A percentile compares a stretch with the other conserved stretches of the same genome.
phyloP scores from a whole-genome alignment of 2,329 filamentous ascomycete genomes.

The Hymenoscyphus infarciens region DNA sequence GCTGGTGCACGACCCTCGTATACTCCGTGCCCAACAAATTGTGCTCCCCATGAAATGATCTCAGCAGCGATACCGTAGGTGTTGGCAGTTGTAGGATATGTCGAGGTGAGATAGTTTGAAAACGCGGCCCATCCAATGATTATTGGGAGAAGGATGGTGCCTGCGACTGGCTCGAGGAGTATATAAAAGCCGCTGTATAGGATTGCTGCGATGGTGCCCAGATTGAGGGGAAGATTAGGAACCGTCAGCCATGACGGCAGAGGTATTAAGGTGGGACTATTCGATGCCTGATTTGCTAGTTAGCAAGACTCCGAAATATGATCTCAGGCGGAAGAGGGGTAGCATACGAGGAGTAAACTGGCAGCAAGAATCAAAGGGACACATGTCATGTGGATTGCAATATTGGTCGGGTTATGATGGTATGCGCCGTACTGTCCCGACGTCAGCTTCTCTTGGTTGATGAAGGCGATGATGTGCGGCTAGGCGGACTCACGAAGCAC shows the following conservation, averaged over 20 bases:
- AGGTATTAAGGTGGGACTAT: slow-evolving; percentile 59
- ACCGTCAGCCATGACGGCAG: slow-evolving; percentile 64
- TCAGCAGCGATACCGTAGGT: slow-evolving; percentile 63
- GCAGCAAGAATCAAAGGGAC: slow-evolving; percentile 74
- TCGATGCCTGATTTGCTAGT: slow-evolving; percentile 49
- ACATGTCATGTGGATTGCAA: slow-evolving; percentile 75
- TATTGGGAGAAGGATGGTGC: slow-evolving; percentile 69
- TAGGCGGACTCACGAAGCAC: slow-evolving; percentile 62
- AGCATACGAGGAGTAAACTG: slow-evolving; percentile 65
- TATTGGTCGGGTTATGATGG: slow-evolving; percentile 73
- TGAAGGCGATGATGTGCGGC: background rate
- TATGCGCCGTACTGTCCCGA: slow-evolving; percentile 72
- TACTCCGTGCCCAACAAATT: slow-evolving; percentile 87
- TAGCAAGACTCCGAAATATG: slow-evolving; percentile 25
- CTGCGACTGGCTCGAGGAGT: slow-evolving; percentile 90
- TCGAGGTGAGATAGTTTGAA: slow-evolving; percentile 65
- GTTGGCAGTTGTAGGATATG: slow-evolving; percentile 46
- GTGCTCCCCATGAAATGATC: slow-evolving; percentile 74
- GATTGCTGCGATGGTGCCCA: slow-evolving; percentile 61
- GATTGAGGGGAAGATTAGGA: slow-evolving; percentile 63
- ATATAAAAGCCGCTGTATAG: slow-evolving; percentile 79
- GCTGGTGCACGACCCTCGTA: slow-evolving; percentile 89
- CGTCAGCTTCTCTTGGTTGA: slow-evolving; percentile 15
- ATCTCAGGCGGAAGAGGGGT: slow-evolving; percentile 1
- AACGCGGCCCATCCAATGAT: slow-evolving; percentile 72